Base-by-base conservation (phyloP, 2,329 filamentous ascomycete species). In the Pseudocercospora macadamiae region DNA sequence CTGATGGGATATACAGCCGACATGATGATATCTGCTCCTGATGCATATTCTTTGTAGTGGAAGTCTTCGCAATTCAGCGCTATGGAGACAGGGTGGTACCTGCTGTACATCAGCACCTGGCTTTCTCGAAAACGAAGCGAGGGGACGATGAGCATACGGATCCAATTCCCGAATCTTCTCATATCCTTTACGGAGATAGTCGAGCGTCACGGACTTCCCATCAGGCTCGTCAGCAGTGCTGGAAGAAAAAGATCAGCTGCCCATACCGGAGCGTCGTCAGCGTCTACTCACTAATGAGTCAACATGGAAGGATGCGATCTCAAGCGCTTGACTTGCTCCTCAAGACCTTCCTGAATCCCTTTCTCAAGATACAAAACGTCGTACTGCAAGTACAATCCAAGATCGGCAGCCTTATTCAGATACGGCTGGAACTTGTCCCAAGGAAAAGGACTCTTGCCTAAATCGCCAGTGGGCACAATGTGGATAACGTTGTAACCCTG, bases 11-110 rank as follows among this genome's bases (percentile, higher is more conserved):
- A 87, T 1, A 79, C 79, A 64, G 87, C 84, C 16, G 78, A 78
- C 73, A 87, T 80, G 60, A 87, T 70, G 63, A 87, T 81, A 65
- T 87, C 84, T 5, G 81, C 80, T 23, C 80, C 82, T 2, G 73
- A 70, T 0, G 80, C 74, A 73, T 87, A 87, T 5, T 79, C 71
- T 2, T 71, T 70, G 67, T 84, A 87, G 71, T 85, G 80, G 70
- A 84, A 86, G 71, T 87, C 80, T 57, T 80, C 77, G 75, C 85
- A 87, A 73, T 87, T 87, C 34, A 87, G 78, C 2, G 80, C 81
- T 2, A 86, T 73, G 1, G 81, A 81, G 2, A 85, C 78, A 0
- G 84, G 84, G 70, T 87, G 85, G 18, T 42, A 42, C 8, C 37
- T 42, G 37, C 37, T 16, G 37, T 42, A 42, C 3, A 42, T 42